phyloP scores from a whole-genome alignment of 2,329 filamentous ascomycete genomes.

The Colletotrichum aenigma region DNA sequence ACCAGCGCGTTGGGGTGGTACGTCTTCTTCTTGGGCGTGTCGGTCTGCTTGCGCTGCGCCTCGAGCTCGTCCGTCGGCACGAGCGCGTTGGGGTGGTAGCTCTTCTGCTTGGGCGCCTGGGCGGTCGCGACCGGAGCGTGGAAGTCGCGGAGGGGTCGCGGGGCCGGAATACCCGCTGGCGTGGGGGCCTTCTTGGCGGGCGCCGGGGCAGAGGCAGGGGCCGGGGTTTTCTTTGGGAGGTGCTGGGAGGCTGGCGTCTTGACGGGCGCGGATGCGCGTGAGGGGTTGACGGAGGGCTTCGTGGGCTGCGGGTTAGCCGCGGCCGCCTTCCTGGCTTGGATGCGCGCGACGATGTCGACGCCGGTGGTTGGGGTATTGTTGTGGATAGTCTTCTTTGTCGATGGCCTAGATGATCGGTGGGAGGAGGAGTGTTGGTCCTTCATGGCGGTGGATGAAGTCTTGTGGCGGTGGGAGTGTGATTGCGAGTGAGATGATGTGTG shows the following conservation, averaged over 20 bases:
- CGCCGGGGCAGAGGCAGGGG: neutral
- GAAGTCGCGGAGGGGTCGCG: neutral
- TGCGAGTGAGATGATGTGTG: neutral
- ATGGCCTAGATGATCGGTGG: neutral
- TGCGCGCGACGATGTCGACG: constrained; percentile 2
- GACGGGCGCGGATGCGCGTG: neutral
- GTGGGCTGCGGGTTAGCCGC: neutral
- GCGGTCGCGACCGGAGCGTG: neutral
- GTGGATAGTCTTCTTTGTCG: neutral
- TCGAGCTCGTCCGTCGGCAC: neutral
- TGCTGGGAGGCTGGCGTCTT: neutral
- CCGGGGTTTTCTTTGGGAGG: neutral
- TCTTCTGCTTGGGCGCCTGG: neutral
- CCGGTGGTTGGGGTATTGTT: neutral
- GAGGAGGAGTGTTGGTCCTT: neutral
- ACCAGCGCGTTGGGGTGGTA: constrained; percentile 7
- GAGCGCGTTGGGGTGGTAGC: neutral
- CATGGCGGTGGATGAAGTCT: neutral
- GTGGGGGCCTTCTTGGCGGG: neutral
- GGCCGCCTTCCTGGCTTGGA: neutral
- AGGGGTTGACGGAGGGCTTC: neutral
- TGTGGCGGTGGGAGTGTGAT: neutral
- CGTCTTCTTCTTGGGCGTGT: neutral
- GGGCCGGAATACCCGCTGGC: neutral
- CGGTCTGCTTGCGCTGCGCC: neutral